Conservation (phyloP, 2,329 filamentous ascomycete species). For the Raffaelea arxii region DNA sequence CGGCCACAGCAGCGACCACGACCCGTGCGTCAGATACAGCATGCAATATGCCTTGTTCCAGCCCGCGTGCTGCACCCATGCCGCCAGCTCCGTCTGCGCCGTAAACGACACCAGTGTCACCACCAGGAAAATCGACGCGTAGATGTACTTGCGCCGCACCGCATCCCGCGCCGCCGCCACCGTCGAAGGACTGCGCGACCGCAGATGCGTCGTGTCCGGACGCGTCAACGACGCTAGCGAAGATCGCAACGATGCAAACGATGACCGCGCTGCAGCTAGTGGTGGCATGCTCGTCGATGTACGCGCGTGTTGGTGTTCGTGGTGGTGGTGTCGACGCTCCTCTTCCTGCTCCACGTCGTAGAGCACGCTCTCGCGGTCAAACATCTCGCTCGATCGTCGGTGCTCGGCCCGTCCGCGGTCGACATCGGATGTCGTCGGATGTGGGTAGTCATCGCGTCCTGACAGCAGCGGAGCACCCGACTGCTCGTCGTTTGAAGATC, state of each 20-base stretch:
- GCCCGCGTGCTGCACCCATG: slow-evolving; percentile 85
- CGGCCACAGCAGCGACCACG: slow-evolving; percentile 86
- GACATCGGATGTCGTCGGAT: not conserved
- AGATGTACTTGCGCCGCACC: slow-evolving; percentile 64
- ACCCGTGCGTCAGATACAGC: slow-evolving; percentile 95
- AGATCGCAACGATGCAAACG: no score
- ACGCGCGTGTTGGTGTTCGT: no score
- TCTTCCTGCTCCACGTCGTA: no score
- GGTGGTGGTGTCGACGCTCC: no score
- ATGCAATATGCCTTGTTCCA: slow-evolving; percentile 99
- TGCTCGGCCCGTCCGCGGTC: slow-evolving; percentile 8
- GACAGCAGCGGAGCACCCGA: slow-evolving; percentile 3
- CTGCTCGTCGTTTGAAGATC: slow-evolving; percentile 1
- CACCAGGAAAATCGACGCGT: slow-evolving; percentile 74
- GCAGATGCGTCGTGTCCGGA: slow-evolving; percentile 36
- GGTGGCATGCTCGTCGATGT: no score
- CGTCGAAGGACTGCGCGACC: slow-evolving; percentile 64
- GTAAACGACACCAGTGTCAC: slow-evolving; percentile 82
- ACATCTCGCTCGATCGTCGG: no score
- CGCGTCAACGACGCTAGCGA: no score
- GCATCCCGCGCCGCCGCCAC: slow-evolving; percentile 49
- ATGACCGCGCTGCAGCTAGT: no score
- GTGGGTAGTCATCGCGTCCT: not conserved
- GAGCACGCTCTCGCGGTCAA: no score
- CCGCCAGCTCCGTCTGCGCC: slow-evolving; percentile 88